Evolutionary conservation across 2,329 filamentous ascomycete genomes (phyloP).

Genomic region (Myriosclerotinia duriaeana): DNA sequence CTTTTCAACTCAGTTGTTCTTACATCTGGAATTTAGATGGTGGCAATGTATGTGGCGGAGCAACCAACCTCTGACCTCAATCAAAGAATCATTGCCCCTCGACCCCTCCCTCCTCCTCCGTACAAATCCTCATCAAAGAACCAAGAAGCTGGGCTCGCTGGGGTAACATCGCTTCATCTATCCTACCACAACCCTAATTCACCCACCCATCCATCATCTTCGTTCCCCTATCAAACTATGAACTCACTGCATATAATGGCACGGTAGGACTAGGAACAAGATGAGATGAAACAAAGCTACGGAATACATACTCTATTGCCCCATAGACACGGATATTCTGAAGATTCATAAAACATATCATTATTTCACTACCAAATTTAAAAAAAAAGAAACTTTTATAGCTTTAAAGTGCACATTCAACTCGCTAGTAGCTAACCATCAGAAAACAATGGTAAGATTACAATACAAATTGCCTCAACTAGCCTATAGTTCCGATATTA

Average conservation of each 20-base stretch:
- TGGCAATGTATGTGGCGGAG: constrained; percentile 13
- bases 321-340: too few relatives aligned
- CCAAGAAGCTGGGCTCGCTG: neutral
- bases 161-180: neutral
- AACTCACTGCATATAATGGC: neutral
- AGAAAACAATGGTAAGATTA: too few relatives aligned
- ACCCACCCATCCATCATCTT: constrained; percentile 7
- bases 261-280: neutral
- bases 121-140: too few relatives aligned
- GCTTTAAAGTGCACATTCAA: too few relatives aligned
- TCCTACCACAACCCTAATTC: neutral
- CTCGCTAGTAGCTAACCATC: too few relatives aligned
- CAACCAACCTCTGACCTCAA: neutral
- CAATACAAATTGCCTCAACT: too few relatives aligned
- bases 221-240: neutral
- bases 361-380: too few relatives aligned
- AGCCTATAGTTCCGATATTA: too few relatives aligned
- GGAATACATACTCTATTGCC: too few relatives aligned
- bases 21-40: neutral
- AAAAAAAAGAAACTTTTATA: too few relatives aligned
- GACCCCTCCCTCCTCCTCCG: neutral
- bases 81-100: constrained; percentile 2
- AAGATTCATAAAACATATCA: too few relatives aligned
- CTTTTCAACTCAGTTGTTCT: too few relatives aligned
- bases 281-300: constrained; percentile 6